Base-by-base conservation (phyloP, 148 eudicot species). In the Linanthus parryae region DNA sequence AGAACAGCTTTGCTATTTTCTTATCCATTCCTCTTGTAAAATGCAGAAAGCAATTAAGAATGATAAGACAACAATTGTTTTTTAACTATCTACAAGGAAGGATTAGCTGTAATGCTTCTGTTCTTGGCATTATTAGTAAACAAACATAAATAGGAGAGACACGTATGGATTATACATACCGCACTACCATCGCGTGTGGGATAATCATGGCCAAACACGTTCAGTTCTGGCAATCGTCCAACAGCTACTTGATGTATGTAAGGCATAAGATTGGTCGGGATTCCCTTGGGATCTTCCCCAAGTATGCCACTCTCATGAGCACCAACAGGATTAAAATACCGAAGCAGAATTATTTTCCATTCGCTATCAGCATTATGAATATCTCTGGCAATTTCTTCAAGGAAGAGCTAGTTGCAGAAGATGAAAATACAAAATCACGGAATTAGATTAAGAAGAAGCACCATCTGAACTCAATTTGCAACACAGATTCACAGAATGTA, bases 261-360 rank as follows among this genome's bases (percentile, higher is more conserved):
- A 61, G 97, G 97, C 95, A 91, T 74, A 21, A 91, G 95, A 70
- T 83, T 83, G 69, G 83, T 91, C 1, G 97, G 95, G 33, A 81
- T 78, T 40, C 97, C 97, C 71, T 69, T 86, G 0, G 97, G 97
- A 66, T 91, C 85, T 57, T 91, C 97, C 35, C 95, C 97, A 30
- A 91, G 68, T 63, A 33, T 64, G 16, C 97, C 97, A 62, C 95
- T 91, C 68, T 78, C 86, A 52, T 91, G 97, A 48, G 97, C 97
- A 18, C 92, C 97, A 20, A 91, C 85, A 4, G 95, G 97, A 65
- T 91, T 91, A 57, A 91, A 91, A 65, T 86, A 91, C 68, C 97
- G 78, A n/a, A 91, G 61, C 62, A 86, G 57, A 41, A 86, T 83
- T 0, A 81, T 81, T 55, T 62, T 81, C 95, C 97, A 91, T 56